Conservation (phyloP, 139 green algal genomes). For the Nannochloris sp. region DNA sequence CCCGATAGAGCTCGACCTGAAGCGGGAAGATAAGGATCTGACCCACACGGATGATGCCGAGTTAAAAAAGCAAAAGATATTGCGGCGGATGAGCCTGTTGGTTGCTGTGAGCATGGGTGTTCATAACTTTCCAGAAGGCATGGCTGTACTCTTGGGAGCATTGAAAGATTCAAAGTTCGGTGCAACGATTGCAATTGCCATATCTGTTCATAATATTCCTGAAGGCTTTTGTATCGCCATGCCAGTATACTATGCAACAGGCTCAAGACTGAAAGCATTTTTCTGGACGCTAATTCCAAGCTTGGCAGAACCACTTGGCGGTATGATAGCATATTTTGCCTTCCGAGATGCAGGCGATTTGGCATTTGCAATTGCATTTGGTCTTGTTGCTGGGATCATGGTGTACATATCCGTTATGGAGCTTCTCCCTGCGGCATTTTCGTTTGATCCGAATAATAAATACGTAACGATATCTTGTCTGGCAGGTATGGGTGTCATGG, state of each 20-base stretch:
- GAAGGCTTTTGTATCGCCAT: conserved; percentile 76
- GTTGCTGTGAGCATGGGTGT: conserved; percentile 42
- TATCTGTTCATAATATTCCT: conserved; percentile 73
- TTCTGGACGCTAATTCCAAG: conserved; percentile 53
- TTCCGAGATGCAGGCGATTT: conserved; percentile 10
- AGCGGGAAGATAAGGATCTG: conserved; percentile 8
- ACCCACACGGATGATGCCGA: too few relatives aligned
- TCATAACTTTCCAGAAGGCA: conserved; percentile 66
- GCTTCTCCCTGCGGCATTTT: conserved; percentile 66
- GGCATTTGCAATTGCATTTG: conserved; percentile 49
- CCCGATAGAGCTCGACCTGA: conserved; percentile 12
- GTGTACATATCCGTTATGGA: conserved; percentile 68
- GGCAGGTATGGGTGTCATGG: conserved; percentile 63
- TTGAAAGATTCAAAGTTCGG: conserved; percentile 37
- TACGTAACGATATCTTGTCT: conserved; percentile 33
- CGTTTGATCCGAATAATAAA: conserved; percentile 56
- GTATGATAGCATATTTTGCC: conserved; percentile 34
- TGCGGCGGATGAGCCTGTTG: conserved; percentile 32
- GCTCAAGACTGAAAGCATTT: conserved; percentile 58
- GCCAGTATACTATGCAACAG: conserved; percentile 86
- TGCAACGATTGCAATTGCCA: conserved; percentile 48
- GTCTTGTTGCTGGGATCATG: conserved; percentile 69
- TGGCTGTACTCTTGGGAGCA: conserved; percentile 53
- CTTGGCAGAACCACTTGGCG: conserved; percentile 66
- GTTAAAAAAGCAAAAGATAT: neutral